phyloP scores from a whole-genome alignment of 139 green algal genomes.

The Coelastrella sp. region DNA sequence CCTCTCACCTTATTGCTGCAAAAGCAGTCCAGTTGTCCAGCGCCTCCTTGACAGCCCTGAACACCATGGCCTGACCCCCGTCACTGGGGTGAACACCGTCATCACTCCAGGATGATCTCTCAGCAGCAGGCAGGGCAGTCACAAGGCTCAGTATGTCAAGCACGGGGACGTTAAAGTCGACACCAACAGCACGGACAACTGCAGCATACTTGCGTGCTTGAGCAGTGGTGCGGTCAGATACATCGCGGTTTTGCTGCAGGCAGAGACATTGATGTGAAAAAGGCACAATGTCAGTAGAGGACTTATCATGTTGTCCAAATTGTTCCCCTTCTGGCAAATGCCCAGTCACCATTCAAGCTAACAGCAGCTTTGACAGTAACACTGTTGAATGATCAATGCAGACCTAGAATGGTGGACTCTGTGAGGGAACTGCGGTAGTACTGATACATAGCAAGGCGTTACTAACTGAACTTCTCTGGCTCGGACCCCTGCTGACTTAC shows the following conservation, averaged over 20 bases:
- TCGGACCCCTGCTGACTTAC: constrained; percentile 12
- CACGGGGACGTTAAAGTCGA: constrained; percentile 61
- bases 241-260: neutral
- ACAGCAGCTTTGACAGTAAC: no score
- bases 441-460: neutral
- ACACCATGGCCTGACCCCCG: constrained; percentile 66
- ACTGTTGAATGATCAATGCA: no score
- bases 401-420: no score
- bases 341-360: no score
- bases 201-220: constrained; percentile 66
- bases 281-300: no score
- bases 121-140: neutral
- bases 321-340: no score
- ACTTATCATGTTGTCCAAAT: no score
- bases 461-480: neutral
- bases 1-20: constrained; percentile 60
- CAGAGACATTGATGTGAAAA: neutral
- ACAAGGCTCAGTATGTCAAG: constrained; percentile 79
- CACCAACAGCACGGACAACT: constrained; percentile 56
- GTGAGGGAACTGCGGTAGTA: neutral
- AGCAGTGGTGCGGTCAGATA: constrained; percentile 60
- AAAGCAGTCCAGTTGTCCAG: constrained; percentile 58
- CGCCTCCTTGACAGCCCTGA: constrained; percentile 49
- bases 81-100: constrained; percentile 82
- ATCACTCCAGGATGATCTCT: neutral